Percentiles rank a stretch among this genome's conserved stretches.
These are phyloP conservation scores for Botrytis cinerea DNA, from an alignment of 2,329 filamentous ascomycete species.

Conservation along the genomic window DNA sequence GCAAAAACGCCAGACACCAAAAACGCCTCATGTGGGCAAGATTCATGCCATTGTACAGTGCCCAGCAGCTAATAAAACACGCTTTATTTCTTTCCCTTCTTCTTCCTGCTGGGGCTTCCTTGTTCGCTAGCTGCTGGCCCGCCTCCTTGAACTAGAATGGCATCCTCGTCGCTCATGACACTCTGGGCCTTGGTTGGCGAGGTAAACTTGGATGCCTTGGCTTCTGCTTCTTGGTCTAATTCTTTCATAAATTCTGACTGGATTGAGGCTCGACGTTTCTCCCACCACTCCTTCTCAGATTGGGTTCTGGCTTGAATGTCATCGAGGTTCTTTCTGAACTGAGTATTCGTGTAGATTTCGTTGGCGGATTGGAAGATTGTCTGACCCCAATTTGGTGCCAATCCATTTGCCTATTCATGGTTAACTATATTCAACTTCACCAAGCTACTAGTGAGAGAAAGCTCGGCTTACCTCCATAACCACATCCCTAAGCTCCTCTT, in stretches of 20 bases:
- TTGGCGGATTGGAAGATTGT: slow-evolving; percentile 96
- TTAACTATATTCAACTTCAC: slow-evolving; percentile 30
- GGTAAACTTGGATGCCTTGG: slow-evolving; percentile 44
- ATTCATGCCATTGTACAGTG: slow-evolving; percentile 22
- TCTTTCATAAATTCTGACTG: slow-evolving; percentile 82
- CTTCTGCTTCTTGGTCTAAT: slow-evolving; percentile 62
- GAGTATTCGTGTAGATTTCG: slow-evolving; percentile 85
- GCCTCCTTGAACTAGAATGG: slow-evolving; percentile 69
- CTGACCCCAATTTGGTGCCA: slow-evolving; percentile 86
- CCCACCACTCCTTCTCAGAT: slow-evolving; percentile 89
- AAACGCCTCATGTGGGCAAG: slow-evolving; percentile 14
- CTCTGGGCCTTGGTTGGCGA: slow-evolving; percentile 46
- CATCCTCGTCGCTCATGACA: slow-evolving; percentile 66
- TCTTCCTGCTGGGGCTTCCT: slow-evolving; percentile 54
- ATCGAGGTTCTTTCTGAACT: slow-evolving; percentile 72
- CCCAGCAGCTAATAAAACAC: background rate
- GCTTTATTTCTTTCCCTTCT: slow-evolving; percentile 65
- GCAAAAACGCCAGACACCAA: slow-evolving; percentile 12
- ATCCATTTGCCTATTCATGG: slow-evolving; percentile 75
- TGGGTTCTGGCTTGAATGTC: slow-evolving; percentile 72
- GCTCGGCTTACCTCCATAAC: slow-evolving; percentile 72
- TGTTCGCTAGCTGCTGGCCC: slow-evolving; percentile 31
- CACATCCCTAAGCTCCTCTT: slow-evolving; percentile 92
- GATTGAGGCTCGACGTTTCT: slow-evolving; percentile 74
- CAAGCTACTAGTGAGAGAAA: background rate